A percentile compares a stretch with the other conserved stretches of the same genome.
These are phyloP conservation scores for Phtheirospermum japonicum DNA, from an alignment of 257 asterid species.

Conservation along the genomic window DNA sequence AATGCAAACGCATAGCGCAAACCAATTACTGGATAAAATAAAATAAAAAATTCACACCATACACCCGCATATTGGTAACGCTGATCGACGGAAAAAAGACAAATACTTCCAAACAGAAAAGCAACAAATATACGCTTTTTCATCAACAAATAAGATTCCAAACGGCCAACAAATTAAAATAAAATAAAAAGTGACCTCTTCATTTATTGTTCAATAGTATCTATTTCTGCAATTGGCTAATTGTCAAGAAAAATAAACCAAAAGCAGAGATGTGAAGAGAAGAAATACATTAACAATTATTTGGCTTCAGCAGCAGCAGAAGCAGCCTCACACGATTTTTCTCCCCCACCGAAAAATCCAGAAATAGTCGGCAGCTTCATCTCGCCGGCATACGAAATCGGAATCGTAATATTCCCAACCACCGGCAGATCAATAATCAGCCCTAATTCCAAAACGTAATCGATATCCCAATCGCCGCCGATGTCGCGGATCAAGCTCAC, in stretches of 20 bases:
- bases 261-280: not conserved
- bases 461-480: slow-evolving; percentile 70
- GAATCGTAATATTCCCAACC: slow-evolving; percentile 55
- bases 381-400: slow-evolving; percentile 52
- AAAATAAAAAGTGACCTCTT: no score
- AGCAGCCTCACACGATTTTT: not conserved
- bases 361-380: slow-evolving; percentile 60
- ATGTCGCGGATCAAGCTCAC: slow-evolving; percentile 50
- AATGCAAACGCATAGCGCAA: no score
- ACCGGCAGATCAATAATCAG: slow-evolving; percentile 56
- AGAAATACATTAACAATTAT: not conserved
- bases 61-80: no score
- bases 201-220: no score
- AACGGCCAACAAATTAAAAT: no score
- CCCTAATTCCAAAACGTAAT: slow-evolving; percentile 45
- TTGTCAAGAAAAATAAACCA: not conserved
- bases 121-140: no score
- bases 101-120: no score
- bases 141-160: no score
- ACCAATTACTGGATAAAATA: no score
- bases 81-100: no score
- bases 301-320: not conserved
- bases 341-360: slow-evolving; percentile 32
- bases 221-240: no score
- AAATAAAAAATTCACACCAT: no score